Evolutionary conservation across 2,329 filamentous ascomycete species (phyloP), one percentile per base, ranked within the genome.

Genomic region (Acephala macrosclerotiorum): DNA sequence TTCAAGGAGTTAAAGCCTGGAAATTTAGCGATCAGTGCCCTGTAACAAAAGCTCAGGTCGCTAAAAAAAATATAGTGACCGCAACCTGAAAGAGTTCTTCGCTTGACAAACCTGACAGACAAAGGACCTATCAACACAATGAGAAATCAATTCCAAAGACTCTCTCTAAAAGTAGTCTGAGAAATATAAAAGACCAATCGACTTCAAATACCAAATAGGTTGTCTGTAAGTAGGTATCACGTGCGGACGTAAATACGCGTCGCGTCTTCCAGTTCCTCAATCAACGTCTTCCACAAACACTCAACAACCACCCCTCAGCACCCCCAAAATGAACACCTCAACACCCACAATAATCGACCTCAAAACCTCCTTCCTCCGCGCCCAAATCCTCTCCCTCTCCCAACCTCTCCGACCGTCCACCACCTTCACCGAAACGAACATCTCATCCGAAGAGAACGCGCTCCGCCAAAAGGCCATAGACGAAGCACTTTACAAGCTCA

Each of bases 341-440:
- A 77, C 82, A 1, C 85, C 83, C 1, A 89, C 87, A 1, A 82
- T 89, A 67, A 81, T 89, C 56, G 81, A 86, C 26, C 80, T 89
- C 61, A 93, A 93, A 75, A 85, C 87, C 58, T 75, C 82, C 66
- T 93, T 93, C 76, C 81, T 92, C 40, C 81, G 82, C 53, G 78
- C 82, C 6, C 89, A 92, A 74, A 89, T 87, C 61, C 86, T 87
- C 12, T 80, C 87, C 36, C 83, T 93, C 57, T 86, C 88, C 0
- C 85, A 87, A 70, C 82, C 85, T 14, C 81, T 90, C 64, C 86
- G 86, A 0, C 87, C 88, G 1, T 80, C 82, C 40, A 74, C 82
- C 65, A 87, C 58, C 22, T 68, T 88, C 82, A 83, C 80, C 61
- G 25, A 65, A 29, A 61, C 66, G 75, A 77, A 12, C 74, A 79